Evolutionary conservation across 139 green algal genomes (phyloP).

Genomic region (Desmodesmus armatus): DNA sequence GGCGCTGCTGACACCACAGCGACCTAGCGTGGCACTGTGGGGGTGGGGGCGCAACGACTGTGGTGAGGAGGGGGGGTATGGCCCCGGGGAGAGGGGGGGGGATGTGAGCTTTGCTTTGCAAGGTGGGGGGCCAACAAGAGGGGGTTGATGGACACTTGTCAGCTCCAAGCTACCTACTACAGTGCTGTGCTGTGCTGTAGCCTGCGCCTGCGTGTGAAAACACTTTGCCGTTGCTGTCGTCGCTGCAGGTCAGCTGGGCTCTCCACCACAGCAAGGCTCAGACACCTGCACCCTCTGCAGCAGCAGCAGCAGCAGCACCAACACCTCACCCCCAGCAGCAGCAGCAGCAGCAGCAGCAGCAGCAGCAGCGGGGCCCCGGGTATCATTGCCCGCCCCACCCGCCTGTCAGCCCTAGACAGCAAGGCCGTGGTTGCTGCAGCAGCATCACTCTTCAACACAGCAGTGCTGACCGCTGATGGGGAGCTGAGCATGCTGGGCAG

Average conservation of each 20-base stretch:
- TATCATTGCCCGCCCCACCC: neutral
- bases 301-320: constrained; percentile 20
- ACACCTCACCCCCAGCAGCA: neutral
- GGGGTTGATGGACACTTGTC: no score
- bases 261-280: neutral
- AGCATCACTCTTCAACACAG: constrained; percentile 61
- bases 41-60: constrained; percentile 36
- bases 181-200: no score
- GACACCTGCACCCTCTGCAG: neutral
- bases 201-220: no score
- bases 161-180: no score
- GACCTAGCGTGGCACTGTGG: constrained; percentile 6
- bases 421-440: constrained; percentile 14
- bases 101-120: no score
- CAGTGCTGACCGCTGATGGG: constrained; percentile 57
- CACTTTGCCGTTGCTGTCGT: neutral
- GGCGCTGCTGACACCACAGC: neutral
- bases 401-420: neutral
- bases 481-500: constrained; percentile 31
- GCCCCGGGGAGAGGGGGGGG: no score
- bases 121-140: no score
- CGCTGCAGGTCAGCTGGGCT: constrained; percentile 15
- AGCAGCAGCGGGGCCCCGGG: neutral
- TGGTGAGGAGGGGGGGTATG: constrained; percentile 17
- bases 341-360: constrained; percentile 18